Base-by-base conservation (phyloP, 2,329 filamentous ascomycete genomes). In the Fusarium veterinarium region DNA sequence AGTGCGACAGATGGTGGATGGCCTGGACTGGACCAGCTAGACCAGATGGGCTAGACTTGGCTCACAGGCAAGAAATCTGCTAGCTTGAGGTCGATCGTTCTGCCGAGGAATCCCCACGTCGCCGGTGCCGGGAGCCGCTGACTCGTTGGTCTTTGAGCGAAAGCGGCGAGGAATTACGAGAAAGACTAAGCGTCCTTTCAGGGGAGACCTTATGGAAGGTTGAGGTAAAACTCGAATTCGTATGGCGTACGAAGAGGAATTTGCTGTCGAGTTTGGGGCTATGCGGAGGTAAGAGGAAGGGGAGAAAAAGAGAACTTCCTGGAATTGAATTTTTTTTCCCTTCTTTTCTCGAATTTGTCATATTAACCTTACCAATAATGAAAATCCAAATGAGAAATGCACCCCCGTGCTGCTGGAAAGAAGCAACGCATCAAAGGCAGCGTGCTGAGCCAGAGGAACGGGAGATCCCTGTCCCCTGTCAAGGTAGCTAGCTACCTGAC, bases 51-150 rank as follows among this genome's bases (percentile, higher is more conserved):
- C 56, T 67, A 53, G 64, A 67, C 64, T 41, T 77, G 70, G 73
- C 69, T 77, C 69, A 74, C 69, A 71, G 57, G 72, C 63, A 69
- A 68, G 71, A 69, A 71, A 71, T 71, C 58, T 68, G 59, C 73
- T 69, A 64, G 67, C 62, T 74, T 60, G 58, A 69, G 64, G 74
- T 71, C 77, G 75, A 77, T 77, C 73, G 59, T 70, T 78, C 72
- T 77, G 71, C 76, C 73, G 76, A 75, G 59, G 64, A 64, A 75
- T 73, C 78, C 76, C 78, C 76, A 79, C 77, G 78, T 74, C 64
- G 51, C 75, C 68, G 74, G 71, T 79, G 77, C 78, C 78, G 78
- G 75, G 75, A 77, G 75, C 76, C 76, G 76, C 78, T 80, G 78
- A 79, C 77, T 79, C 77, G 76, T 72, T 38, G 70, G 63, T 65